These are phyloP conservation scores for Leccinum colubrinum DNA, from an alignment of 1,284 basidiomycete genomes.

Conservation along the genomic window DNA sequence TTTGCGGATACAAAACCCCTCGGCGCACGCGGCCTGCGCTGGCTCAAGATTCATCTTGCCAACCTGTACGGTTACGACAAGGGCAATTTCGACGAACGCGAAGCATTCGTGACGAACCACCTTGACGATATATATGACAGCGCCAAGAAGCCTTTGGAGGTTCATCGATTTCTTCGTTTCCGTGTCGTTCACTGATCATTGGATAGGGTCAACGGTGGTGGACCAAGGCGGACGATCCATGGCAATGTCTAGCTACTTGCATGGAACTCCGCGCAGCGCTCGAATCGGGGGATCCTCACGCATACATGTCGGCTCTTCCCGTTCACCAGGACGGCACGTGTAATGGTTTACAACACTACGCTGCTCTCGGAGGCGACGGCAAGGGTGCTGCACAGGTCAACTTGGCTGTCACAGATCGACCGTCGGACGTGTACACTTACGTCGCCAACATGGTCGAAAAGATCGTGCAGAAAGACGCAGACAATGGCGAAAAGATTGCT, in stretches of 20 bases:
- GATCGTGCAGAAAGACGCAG: constrained; percentile 37
- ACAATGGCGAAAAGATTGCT: constrained; percentile 54
- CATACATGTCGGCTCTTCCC: constrained; percentile 78
- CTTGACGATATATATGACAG: constrained; percentile 82
- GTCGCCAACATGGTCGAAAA: constrained; percentile 85
- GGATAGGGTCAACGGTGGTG: constrained; percentile 79
- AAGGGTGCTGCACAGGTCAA: constrained; percentile 94
- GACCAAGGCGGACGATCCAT: constrained; percentile 92
- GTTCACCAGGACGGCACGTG: constrained; percentile 99
- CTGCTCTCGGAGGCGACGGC: constrained; percentile 92
- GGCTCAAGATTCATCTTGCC: constrained; percentile 93
- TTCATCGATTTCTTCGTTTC: constrained; percentile 31
- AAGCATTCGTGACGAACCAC: constrained; percentile 72
- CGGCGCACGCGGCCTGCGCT: constrained; percentile 75
- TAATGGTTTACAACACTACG: constrained; percentile 98
- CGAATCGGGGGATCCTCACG: constrained; percentile 69
- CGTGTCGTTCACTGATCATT: constrained; percentile 9
- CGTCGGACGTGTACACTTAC: constrained; percentile 95
- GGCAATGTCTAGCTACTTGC: constrained; percentile 95
- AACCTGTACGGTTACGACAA: constrained; percentile 97
- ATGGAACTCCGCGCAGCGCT: constrained; percentile 83
- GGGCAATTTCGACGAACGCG: constrained; percentile 90
- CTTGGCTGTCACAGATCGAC: constrained; percentile 80
- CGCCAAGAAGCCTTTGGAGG: constrained; percentile 82
- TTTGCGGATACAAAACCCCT: constrained; percentile 85